A percentile compares a stretch with the other conserved stretches of the same genome.
These are phyloP conservation scores for Phytophthora tubulina DNA, from an alignment of 352 stramenopile species.

Conservation along the genomic window DNA sequence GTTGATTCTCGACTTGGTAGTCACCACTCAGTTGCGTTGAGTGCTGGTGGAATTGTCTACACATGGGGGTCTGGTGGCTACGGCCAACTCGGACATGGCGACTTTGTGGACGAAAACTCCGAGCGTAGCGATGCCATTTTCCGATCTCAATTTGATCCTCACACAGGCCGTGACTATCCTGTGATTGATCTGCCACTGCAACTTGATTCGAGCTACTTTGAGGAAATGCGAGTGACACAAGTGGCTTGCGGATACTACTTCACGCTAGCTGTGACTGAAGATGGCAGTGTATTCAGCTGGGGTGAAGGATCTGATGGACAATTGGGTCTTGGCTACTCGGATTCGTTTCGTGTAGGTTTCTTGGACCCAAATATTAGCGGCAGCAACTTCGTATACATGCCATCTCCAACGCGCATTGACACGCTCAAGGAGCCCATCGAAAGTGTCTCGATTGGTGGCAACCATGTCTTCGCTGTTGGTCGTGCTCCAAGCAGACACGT, in stretches of 20 bases:
- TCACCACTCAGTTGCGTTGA: constrained; percentile 79
- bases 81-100: constrained; percentile 78
- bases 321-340: constrained; percentile 68
- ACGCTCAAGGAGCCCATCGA: constrained; percentile 68
- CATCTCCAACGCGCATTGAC: constrained; percentile 66
- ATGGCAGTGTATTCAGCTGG: constrained; percentile 78
- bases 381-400: constrained; percentile 82
- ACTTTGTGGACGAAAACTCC: constrained; percentile 46
- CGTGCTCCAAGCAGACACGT: constrained; percentile 44
- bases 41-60: constrained; percentile 64
- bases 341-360: constrained; percentile 74
- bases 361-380: constrained; percentile 75
- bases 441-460: constrained; percentile 64
- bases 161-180: constrained; percentile 73
- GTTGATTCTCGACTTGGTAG: constrained; percentile 56
- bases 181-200: constrained; percentile 75
- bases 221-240: constrained; percentile 76
- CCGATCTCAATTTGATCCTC: constrained; percentile 71
- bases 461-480: constrained; percentile 75
- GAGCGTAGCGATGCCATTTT: constrained; percentile 64
- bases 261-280: constrained; percentile 71
- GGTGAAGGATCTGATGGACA: constrained; percentile 81
- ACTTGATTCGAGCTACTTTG: constrained; percentile 75
- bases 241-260: constrained; percentile 85
- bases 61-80: constrained; percentile 78